A percentile compares a stretch with the other conserved stretches of the same genome.
phyloP scores from a whole-genome alignment of 2,329 filamentous ascomycete genomes.

The Trichoderma atroviride region DNA sequence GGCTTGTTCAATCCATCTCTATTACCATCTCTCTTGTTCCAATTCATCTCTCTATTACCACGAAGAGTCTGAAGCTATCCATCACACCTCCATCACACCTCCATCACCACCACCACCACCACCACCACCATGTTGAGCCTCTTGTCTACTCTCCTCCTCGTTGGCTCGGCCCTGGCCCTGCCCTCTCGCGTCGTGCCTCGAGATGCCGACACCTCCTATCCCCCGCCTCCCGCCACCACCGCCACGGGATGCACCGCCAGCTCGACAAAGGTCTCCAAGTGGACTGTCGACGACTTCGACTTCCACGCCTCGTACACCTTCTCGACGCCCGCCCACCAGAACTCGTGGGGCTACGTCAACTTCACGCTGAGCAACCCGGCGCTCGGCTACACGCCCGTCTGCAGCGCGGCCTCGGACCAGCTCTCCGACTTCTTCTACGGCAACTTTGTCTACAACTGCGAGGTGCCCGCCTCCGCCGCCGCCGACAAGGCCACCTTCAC shows the following conservation, averaged over 20 bases:
- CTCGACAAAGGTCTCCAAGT: conserved; percentile 35
- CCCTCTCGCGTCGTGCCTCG: conserved; percentile 27
- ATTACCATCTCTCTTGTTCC: not conserved
- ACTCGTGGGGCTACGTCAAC: conserved; percentile 49
- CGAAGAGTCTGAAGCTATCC: too few species aligned
- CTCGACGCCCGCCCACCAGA: conserved; percentile 55
- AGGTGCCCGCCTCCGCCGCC: conserved; percentile 32
- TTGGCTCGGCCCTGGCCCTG: conserved; percentile 33
- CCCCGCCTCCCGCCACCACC: not conserved
- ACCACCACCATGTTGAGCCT: conserved; percentile 30
- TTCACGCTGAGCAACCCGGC: conserved; percentile 55
- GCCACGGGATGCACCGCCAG: conserved; percentile 30
- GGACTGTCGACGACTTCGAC: conserved; percentile 50
- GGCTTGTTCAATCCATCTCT: not conserved
- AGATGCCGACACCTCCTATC: conserved; percentile 4
- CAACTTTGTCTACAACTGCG: conserved; percentile 48
- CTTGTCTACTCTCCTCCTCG: conserved; percentile 32
- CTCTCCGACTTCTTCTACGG: conserved; percentile 56
- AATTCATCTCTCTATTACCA: not conserved
- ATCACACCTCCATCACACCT: not conserved
- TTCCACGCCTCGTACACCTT: conserved; percentile 54
- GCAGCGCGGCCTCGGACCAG: conserved; percentile 46
- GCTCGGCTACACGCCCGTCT: conserved; percentile 42
- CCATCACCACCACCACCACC: conserved; percentile 22
- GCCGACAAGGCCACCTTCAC: conserved; percentile 44